phyloP scores from a whole-genome alignment of 257 asterid genomes.

The Parsonsia alboflavescens region DNA sequence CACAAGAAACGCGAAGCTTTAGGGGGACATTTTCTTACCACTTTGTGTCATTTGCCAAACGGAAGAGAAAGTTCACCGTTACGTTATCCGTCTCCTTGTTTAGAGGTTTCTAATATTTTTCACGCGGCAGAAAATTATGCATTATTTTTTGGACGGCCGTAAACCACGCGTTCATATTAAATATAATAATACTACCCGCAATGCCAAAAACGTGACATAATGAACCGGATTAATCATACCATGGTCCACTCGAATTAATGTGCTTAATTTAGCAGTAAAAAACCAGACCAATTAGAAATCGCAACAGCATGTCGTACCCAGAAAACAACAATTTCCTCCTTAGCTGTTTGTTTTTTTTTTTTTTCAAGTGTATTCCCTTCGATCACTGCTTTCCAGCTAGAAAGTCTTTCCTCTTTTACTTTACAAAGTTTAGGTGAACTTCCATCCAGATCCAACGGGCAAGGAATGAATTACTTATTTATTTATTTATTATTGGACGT shows the following conservation, averaged over 20 bases:
- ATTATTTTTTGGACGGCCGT: neutral
- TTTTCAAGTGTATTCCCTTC: neutral
- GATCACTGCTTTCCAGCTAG: slow-evolving; percentile 8
- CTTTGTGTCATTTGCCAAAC: too few relatives aligned
- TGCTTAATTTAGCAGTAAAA: neutral
- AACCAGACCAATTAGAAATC: neutral
- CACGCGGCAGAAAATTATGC: too few relatives aligned
- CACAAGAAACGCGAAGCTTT: too few relatives aligned
- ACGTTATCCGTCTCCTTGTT: too few relatives aligned
- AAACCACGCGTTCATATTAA: neutral
- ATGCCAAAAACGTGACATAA: too few relatives aligned
- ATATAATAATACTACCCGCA: too few relatives aligned
- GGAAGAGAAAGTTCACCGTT: too few relatives aligned
- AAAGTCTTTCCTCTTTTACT: neutral
- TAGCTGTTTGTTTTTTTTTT: neutral
- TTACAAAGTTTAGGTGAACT: neutral
- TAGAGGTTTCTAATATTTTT: too few relatives aligned
- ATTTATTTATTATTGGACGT: too few relatives aligned
- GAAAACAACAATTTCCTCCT: neutral
- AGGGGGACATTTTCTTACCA: too few relatives aligned
- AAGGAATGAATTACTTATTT: too few relatives aligned
- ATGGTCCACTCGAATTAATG: neutral
- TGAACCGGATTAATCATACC: neutral
- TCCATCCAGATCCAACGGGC: too few relatives aligned
- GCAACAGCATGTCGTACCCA: neutral